Evolutionary conservation across 305 asterid genomes (phyloP).

Genomic region (Fraxinus sp.): DNA sequence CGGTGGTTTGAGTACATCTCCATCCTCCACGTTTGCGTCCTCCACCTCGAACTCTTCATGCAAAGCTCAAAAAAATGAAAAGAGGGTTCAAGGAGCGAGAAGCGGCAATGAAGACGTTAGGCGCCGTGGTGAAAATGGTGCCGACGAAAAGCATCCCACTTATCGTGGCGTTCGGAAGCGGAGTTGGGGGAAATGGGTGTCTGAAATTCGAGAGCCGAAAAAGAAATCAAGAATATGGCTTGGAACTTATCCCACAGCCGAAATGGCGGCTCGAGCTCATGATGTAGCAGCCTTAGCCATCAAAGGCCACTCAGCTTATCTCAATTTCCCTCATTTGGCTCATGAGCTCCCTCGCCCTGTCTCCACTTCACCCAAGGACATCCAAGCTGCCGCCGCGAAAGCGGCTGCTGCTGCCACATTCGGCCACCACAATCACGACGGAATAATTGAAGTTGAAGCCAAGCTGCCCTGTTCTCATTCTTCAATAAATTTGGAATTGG

Average conservation of each 20-base stretch:
- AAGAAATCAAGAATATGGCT: slow-evolving; percentile 96
- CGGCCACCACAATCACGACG: slow-evolving; percentile 11
- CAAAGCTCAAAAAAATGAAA: background rate
- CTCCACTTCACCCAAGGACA: slow-evolving; percentile 68
- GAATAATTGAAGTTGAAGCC: slow-evolving; percentile 29
- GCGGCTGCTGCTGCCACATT: slow-evolving; percentile 40
- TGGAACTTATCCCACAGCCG: slow-evolving; percentile 32
- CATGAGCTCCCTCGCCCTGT: slow-evolving; percentile 66
- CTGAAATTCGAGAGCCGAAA: slow-evolving; percentile 85
- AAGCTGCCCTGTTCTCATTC: slow-evolving; percentile 37
- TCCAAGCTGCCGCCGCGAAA: slow-evolving; percentile 81
- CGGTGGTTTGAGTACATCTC: background rate
- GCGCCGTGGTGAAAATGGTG: background rate
- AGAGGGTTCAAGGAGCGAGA: background rate
- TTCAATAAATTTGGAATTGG: slow-evolving; percentile 38
- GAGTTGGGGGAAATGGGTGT: slow-evolving; percentile 95
- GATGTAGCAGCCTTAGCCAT: slow-evolving; percentile 92
- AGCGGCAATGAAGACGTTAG: background rate
- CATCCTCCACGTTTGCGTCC: slow-evolving; percentile 17
- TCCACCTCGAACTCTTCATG: background rate
- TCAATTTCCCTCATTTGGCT: slow-evolving; percentile 78
- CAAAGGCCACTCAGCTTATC: slow-evolving; percentile 74
- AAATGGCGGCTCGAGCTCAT: slow-evolving; percentile 98
- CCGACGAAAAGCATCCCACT: slow-evolving; percentile 42
- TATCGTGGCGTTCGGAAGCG: slow-evolving; percentile 85